These are phyloP conservation scores for Roridomyces roridus DNA, from an alignment of 768 basidiomycete species.

Conservation along the genomic window DNA sequence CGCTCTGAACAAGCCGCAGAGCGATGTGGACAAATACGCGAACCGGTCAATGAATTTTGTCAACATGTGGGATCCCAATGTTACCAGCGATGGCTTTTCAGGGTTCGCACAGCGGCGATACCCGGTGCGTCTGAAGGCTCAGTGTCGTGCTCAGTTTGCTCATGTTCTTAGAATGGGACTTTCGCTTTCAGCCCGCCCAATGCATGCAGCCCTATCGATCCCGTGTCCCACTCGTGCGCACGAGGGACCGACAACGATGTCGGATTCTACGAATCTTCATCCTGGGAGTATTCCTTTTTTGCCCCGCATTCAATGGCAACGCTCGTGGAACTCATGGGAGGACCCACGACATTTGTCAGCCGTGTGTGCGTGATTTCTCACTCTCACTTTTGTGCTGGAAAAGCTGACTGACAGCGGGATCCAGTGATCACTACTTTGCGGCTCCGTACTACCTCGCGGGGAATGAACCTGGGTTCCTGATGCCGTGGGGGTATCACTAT, in stretches of 20 bases:
- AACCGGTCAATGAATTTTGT: conserved; percentile 60
- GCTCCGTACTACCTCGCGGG: conserved; percentile 53
- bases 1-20: conserved; percentile 42
- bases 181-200: conserved; percentile 57
- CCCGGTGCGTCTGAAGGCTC: conserved; percentile 36
- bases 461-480: conserved; percentile 55
- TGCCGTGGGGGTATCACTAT: conserved; percentile 58
- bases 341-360: conserved; percentile 45
- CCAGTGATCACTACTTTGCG: conserved; percentile 51
- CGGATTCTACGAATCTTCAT: conserved; percentile 61
- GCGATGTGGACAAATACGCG: conserved; percentile 48
- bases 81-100: conserved; percentile 52
- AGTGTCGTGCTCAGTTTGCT: neutral
- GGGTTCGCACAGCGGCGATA: conserved; percentile 54
- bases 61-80: conserved; percentile 54
- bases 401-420: neutral
- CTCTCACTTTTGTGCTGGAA: no score
- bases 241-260: conserved; percentile 55
- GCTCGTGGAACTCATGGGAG: conserved; percentile 53
- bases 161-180: conserved; percentile 48
- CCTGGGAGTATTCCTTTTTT: conserved; percentile 62
- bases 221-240: conserved; percentile 52
- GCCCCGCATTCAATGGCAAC: conserved; percentile 58
- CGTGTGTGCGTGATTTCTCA: conserved; percentile 49
- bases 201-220: conserved; percentile 57